Conservation (phyloP, 148 eudicot species). For the Fagopyrum homotropicum region DNA sequence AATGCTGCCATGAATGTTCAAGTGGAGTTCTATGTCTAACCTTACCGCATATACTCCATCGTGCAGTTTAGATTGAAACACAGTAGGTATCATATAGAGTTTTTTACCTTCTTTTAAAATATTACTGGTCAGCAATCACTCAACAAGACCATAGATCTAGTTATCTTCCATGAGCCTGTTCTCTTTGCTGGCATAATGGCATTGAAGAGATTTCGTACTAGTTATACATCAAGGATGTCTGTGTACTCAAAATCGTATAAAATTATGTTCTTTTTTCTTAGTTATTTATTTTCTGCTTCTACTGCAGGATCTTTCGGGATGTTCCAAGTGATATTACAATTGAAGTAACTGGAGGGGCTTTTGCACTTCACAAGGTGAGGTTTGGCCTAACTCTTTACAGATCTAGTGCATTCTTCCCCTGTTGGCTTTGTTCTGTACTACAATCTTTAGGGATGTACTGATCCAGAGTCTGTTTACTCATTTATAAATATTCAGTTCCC, state of each 20-base stretch:
- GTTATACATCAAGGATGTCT: background rate
- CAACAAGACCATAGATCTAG: background rate
- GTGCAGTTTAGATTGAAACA: background rate
- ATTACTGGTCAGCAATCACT: background rate
- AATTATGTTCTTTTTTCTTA: background rate
- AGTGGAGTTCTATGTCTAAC: background rate
- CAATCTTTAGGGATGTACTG: background rate
- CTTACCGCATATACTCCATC: background rate
- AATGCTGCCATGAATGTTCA: background rate
- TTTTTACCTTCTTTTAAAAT: background rate
- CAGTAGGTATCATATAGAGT: background rate
- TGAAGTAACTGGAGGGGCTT: slow-evolving; percentile 64
- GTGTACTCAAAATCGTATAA: background rate
- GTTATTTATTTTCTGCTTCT: slow-evolving; percentile 8
- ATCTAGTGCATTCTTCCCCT: background rate
- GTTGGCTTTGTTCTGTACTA: background rate
- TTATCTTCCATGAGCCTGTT: background rate
- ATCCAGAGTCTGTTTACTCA: background rate
- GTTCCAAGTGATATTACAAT: slow-evolving; percentile 92
- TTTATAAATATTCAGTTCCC: slow-evolving; percentile 58
- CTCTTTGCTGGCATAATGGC: background rate
- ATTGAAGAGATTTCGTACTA: background rate
- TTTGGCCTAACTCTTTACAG: background rate
- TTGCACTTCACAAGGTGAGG: slow-evolving; percentile 81
- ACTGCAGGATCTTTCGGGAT: slow-evolving; percentile 82